phyloP scores from a whole-genome alignment of 2,329 filamentous ascomycete genomes.

The Sporothrix brasiliensis region DNA sequence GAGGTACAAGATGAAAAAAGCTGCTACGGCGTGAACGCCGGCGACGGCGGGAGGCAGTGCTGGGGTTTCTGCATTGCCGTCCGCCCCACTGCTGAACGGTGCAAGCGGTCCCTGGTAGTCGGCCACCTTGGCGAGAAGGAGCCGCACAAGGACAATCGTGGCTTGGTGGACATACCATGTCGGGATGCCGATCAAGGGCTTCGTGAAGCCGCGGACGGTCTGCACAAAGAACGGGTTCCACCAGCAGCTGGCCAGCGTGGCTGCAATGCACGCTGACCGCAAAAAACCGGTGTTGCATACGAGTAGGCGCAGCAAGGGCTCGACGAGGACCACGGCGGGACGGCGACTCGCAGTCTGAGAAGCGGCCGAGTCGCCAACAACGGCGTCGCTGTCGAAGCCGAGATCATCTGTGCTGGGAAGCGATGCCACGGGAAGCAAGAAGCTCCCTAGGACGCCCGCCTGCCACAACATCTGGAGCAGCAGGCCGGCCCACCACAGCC shows the following conservation, averaged over 20 bases:
- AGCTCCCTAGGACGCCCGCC: constrained; percentile 25
- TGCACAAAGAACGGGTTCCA: constrained; percentile 71
- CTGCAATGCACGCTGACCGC: constrained; percentile 31
- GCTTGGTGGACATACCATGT: constrained; percentile 69
- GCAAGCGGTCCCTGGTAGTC: constrained; percentile 63
- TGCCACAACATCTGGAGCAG: constrained; percentile 57
- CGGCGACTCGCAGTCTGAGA: not conserved
- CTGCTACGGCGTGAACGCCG: constrained; percentile 59
- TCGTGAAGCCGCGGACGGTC: constrained; percentile 61
- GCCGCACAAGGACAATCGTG: constrained; percentile 59
- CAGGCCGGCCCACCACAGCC: constrained; percentile 55
- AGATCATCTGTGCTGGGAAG: not conserved
- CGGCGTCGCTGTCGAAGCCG: constrained; percentile 36
- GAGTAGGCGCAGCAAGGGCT: constrained; percentile 46
- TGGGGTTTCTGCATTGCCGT: constrained; percentile 44
- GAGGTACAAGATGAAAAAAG: constrained; percentile 57
- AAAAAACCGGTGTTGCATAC: constrained; percentile 42
- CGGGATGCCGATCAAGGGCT: constrained; percentile 61
- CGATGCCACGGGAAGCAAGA: not conserved
- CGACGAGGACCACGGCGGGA: constrained; percentile 39
- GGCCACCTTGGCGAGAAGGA: constrained; percentile 51
- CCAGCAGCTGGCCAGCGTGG: constrained; percentile 52
- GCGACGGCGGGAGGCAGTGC: constrained; percentile 49
- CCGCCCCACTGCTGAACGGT: constrained; percentile 44
- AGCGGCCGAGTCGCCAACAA: constrained; percentile 38